Evolutionary conservation across 192 early-diverging fungal genomes (phyloP), one percentile per base, ranked within the genome.

Genomic region (Borealophlyctis nickersoniae): DNA sequence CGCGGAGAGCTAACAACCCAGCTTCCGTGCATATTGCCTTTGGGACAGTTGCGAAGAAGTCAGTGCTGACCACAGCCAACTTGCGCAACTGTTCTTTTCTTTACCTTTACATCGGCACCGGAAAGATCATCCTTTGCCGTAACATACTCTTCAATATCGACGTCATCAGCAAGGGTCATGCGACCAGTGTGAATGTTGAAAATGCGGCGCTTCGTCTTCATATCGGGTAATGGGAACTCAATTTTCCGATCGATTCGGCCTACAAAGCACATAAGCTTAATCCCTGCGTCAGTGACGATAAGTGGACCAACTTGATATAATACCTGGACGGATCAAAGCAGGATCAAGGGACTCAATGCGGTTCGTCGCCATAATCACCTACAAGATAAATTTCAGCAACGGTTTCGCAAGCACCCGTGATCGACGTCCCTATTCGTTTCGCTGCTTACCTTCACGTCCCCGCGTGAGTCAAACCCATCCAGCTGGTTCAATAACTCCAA

Each of bases 71-170:
- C n/a, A n/a, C n/a, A n/a, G n/a, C n/a, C n/a, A n/a, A n/a, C 19
- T 45, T 45, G 39, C 39, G 19, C 39, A 45, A 45, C 39, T 45
- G 9, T 45, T 45, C 19, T 45, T 19, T 16, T 13, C 27, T 39
- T 19, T 57, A 86, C 86, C 81, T 99, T 99, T 64, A 99, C 94
- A 77, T 99, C 97, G 24, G 97, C 97, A 52, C 97, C 97, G 54
- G 90, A 92, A 45, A 99, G 80, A 71, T 99, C 97, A 77, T 99
- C 97, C 78, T 99, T 99, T 9, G 94, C 91, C 94, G 95, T 98
- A 49, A 99, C 92, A 84, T 97, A 95, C 69, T 98, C 96, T 61
- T 98, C 96, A 70, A 98, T 69, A 71, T 98, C 95, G 4, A 98
- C 96, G 75, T 98, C 96, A 28, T 89, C 90, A 2, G 94, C 87